Conservation (phyloP, 2,329 filamentous ascomycete species). For the Aspergillus versicolor region DNA sequence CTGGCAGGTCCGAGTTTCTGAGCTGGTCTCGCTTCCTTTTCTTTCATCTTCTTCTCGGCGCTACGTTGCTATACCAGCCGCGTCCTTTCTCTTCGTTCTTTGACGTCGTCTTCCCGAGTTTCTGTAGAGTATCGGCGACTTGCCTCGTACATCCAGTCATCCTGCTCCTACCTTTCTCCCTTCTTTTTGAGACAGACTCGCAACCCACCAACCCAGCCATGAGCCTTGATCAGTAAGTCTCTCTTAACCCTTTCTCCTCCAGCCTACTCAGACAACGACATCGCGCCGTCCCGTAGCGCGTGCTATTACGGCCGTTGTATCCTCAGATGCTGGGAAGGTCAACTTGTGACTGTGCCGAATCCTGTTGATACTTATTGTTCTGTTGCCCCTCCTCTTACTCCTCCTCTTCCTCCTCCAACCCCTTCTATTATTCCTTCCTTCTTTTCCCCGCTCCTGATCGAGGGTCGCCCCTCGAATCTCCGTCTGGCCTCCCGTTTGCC, state of each 20-base stretch:
- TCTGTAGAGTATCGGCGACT: slow-evolving; percentile 5
- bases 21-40: neutral
- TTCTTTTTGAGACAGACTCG: neutral
- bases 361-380: slow-evolving; percentile 24
- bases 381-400: slow-evolving; percentile 1
- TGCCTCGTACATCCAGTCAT: neutral
- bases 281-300: slow-evolving; percentile 22
- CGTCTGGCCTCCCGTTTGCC: slow-evolving; percentile 8
- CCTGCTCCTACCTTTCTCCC: neutral
- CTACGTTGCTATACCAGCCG: slow-evolving; percentile 2
- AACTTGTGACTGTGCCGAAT: slow-evolving; percentile 24
- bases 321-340: slow-evolving; percentile 19
- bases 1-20: neutral
- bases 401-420: slow-evolving; percentile 1
- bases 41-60: neutral
- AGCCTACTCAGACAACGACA: neutral
- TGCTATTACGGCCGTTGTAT: slow-evolving; percentile 24
- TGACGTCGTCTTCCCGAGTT: neutral
- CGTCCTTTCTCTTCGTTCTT: neutral
- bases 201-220: slow-evolving; percentile 14
- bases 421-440: slow-evolving; percentile 4
- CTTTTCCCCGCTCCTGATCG: slow-evolving; percentile 7
- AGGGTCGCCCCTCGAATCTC: slow-evolving; percentile 9
- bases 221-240: slow-evolving; percentile 25
- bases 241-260: slow-evolving; percentile 4